Evolutionary conservation across 768 basidiomycete genomes (phyloP).

Genomic region (Suillus cothurnatus): DNA sequence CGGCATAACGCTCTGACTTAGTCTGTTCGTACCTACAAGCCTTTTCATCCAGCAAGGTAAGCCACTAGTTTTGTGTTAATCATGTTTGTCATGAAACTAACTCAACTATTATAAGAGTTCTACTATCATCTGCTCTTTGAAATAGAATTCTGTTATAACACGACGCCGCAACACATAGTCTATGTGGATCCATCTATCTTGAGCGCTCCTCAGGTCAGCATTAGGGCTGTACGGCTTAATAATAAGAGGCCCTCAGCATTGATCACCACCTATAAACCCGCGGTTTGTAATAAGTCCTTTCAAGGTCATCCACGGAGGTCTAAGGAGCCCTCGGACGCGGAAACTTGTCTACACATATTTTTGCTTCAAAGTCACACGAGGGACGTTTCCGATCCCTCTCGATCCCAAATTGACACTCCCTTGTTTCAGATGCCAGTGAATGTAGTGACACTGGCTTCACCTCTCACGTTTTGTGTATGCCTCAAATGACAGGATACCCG

Average conservation of each 20-base stretch:
- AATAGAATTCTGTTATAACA: neutral
- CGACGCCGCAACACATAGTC: neutral
- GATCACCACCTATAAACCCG: neutral
- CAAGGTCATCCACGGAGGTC: neutral
- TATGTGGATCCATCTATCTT: neutral
- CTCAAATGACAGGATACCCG: neutral
- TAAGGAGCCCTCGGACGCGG: neutral
- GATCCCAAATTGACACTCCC: neutral
- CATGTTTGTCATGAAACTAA: neutral
- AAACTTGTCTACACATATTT: neutral
- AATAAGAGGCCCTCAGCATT: neutral
- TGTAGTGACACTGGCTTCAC: neutral
- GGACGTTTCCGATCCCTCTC: neutral
- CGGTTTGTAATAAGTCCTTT: neutral
- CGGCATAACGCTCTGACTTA: neutral
- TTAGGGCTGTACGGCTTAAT: neutral
- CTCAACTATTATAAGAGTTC: neutral
- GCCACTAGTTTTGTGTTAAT: neutral
- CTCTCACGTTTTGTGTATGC: neutral
- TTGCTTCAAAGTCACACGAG: neutral
- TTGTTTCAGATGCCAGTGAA: neutral
- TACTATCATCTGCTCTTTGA: neutral
- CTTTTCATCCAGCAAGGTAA: neutral
- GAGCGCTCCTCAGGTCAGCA: too few species aligned
- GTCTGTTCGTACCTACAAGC: neutral